Percentiles rank a stretch among this genome's conserved stretches.
phyloP scores from a whole-genome alignment of 2,329 filamentous ascomycete genomes.

The Chrysosporium keratinophilum region DNA sequence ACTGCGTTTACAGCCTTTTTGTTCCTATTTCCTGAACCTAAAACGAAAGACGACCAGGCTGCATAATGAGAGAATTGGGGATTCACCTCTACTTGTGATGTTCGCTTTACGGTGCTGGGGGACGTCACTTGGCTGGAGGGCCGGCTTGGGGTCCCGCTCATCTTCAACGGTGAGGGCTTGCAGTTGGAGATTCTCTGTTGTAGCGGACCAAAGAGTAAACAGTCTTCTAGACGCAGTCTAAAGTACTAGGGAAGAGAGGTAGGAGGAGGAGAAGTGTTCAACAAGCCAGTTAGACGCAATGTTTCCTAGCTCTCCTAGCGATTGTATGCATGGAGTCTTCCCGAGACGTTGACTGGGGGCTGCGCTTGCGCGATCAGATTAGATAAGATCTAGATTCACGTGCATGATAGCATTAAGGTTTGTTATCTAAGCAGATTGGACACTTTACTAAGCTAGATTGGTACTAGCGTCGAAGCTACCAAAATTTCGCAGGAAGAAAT shows the following conservation, averaged over 20 bases:
- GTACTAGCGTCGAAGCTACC: constrained; percentile 5
- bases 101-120: not conserved
- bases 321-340: not conserved
- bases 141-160: constrained; percentile 7
- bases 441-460: too few relatives aligned
- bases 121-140: constrained; percentile 3
- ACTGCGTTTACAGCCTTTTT: too few relatives aligned
- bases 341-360: not conserved
- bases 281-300: too few relatives aligned
- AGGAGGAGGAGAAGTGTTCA: too few relatives aligned
- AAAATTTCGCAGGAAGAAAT: constrained; percentile 10
- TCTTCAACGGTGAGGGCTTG: not conserved
- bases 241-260: too few relatives aligned
- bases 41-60: too few relatives aligned
- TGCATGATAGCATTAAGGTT: not conserved
- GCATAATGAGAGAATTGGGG: too few relatives aligned
- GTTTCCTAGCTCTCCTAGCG: too few relatives aligned
- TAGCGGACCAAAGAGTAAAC: too few relatives aligned
- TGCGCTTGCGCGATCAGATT: not conserved
- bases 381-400: constrained; percentile 6
- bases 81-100: not conserved
- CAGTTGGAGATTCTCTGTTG: not conserved
- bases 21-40: too few relatives aligned
- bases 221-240: too few relatives aligned
- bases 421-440: not conserved